Evolutionary conservation across 768 basidiomycete species (phyloP).

Genomic region (Leccinum sublutescens): DNA sequence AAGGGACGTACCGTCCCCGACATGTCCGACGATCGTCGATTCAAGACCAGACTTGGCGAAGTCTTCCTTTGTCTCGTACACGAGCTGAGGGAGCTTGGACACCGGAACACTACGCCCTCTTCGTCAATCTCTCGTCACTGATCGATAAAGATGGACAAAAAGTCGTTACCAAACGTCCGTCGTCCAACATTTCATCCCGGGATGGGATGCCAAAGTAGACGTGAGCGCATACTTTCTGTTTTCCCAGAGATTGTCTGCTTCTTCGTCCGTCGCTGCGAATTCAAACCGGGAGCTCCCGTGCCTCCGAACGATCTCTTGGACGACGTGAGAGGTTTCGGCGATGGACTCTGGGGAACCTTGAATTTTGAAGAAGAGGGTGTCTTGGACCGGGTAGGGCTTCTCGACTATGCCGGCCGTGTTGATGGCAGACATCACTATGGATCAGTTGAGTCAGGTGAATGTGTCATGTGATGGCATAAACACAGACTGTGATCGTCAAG

Average conservation of each 20-base stretch:
- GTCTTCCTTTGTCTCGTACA: constrained; percentile 78
- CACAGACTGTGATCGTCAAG: constrained; percentile 69
- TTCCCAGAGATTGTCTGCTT: constrained; percentile 78
- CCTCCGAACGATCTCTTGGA: constrained; percentile 60
- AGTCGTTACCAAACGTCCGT: constrained; percentile 81
- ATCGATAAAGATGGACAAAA: neutral
- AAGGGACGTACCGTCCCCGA: constrained; percentile 65
- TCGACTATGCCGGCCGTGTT: constrained; percentile 63
- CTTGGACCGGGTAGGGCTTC: constrained; percentile 61
- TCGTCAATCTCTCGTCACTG: neutral
- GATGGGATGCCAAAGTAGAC: constrained; percentile 62
- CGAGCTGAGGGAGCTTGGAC: constrained; percentile 64
- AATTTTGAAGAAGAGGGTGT: constrained; percentile 90
- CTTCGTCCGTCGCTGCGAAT: constrained; percentile 71
- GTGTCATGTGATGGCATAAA: neutral
- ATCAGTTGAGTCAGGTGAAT: neutral
- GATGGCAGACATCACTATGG: constrained; percentile 73
- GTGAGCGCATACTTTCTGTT: constrained; percentile 83
- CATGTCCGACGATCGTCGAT: constrained; percentile 80
- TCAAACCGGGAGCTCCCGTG: constrained; percentile 69
- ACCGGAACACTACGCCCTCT: constrained; percentile 56
- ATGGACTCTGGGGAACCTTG: constrained; percentile 70
- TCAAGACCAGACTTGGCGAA: constrained; percentile 52
- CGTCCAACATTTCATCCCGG: constrained; percentile 72
- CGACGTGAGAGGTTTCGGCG: constrained; percentile 52